Percentiles rank a stretch among this genome's conserved stretches.
Conservation (phyloP, 1,284 basidiomycete species). For the Takashimella koratensis region DNA sequence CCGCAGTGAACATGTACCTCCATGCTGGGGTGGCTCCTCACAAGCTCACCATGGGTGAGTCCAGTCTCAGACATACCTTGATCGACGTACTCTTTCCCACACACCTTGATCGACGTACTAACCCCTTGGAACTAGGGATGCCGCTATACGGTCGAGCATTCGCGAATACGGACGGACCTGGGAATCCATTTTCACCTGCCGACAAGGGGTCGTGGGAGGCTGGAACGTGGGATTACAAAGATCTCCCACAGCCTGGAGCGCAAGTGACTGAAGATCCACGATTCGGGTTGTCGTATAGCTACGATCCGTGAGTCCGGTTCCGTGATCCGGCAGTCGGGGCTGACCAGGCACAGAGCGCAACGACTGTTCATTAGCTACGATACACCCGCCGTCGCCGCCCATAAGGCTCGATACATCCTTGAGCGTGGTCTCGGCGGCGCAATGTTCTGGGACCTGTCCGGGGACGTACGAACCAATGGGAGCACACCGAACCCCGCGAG, state of each 20-base stretch:
- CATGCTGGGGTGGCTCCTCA: constrained; percentile 62
- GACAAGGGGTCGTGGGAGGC: constrained; percentile 56
- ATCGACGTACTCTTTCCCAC: no score
- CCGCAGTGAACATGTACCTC: constrained; percentile 64
- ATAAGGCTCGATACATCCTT: constrained; percentile 73
- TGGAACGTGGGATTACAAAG: constrained; percentile 62
- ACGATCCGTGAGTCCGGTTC: constrained; percentile 55
- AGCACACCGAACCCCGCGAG: constrained; percentile 25
- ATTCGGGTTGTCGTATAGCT: constrained; percentile 73
- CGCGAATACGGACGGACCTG: constrained; percentile 70
- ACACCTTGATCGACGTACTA: not conserved
- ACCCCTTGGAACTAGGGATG: constrained; percentile 57
- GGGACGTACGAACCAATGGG: constrained; percentile 30
- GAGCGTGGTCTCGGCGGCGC: constrained; percentile 63
- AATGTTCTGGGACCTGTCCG: constrained; percentile 69
- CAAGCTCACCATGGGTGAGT: constrained; percentile 73
- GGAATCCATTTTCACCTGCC: constrained; percentile 63
- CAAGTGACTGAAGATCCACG: constrained; percentile 65
- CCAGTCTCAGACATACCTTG: not conserved
- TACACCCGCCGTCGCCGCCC: constrained; percentile 63
- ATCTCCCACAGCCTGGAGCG: constrained; percentile 64
- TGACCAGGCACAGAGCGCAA: constrained; percentile 3
- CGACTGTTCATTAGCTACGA: constrained; percentile 71
- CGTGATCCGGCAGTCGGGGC: not conserved
- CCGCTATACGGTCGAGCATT: constrained; percentile 84